Evolutionary conservation across 768 basidiomycete species (phyloP).

Genomic region (Suillus bovinus): DNA sequence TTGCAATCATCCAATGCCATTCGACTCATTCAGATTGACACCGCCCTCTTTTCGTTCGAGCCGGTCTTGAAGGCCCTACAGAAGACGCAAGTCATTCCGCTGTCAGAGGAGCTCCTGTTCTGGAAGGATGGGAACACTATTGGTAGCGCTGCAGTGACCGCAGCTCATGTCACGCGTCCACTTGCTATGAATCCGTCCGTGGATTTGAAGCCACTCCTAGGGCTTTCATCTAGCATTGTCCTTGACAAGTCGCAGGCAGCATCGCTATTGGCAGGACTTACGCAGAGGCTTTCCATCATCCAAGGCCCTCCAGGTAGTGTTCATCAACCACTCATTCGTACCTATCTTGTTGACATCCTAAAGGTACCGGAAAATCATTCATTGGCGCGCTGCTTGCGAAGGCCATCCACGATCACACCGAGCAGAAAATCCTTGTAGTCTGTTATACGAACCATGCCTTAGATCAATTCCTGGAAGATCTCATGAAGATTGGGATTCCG

Average conservation of each 20-base stretch:
- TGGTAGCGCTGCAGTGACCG: conserved; percentile 10
- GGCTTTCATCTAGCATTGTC: conserved; percentile 38
- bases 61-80: conserved; percentile 62
- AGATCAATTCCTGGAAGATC: conserved; percentile 66
- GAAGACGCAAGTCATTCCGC: conserved; percentile 42
- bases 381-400: conserved; percentile 70
- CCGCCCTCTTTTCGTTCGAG: conserved; percentile 62
- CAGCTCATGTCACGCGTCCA: conserved; percentile 26
- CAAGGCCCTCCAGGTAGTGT: conserved; percentile 70
- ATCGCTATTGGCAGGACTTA: conserved; percentile 52
- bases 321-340: background rate
- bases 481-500: conserved; percentile 61
- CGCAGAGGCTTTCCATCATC: conserved; percentile 57
- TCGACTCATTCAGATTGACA: conserved; percentile 57
- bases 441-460: conserved; percentile 78
- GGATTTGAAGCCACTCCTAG: conserved; percentile 43
- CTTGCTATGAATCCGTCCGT: conserved; percentile 33
- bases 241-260: conserved; percentile 52
- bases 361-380: conserved; percentile 76
- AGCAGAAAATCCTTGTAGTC: conserved; percentile 59
- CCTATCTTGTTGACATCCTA: background rate
- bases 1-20: conserved; percentile 39
- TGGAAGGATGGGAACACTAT: conserved; percentile 42
- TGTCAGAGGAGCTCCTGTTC: conserved; percentile 51
- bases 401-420: conserved; percentile 48